Base-by-base conservation (phyloP, 2,329 filamentous ascomycete genomes). In the Sclerotinia borealis region DNA sequence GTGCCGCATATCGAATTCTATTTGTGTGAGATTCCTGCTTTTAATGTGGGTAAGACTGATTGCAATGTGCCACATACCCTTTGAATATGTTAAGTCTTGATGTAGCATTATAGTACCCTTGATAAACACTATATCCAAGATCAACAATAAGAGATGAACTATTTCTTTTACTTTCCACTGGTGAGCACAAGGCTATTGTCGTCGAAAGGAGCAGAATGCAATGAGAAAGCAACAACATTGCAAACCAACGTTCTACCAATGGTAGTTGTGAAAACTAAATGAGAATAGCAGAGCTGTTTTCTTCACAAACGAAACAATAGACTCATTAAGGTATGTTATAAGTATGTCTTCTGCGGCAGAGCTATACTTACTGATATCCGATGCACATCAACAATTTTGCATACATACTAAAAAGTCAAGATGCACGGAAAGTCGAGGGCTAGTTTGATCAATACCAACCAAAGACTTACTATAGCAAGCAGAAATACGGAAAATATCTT, bases 41-140 rank as follows among this genome's bases (percentile, higher is more conserved):
- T 22, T 37, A n/a, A n/a, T n/a, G n/a, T n/a, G n/a, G 1, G 17
- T 2, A n/a, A 10, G 8, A 55, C 4, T 8, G n/a, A 29, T 25
- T n/a, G 9, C 3, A 2, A 17, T 5, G 51, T 36, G 11, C 25
- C n/a, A 43, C 64, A 52, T 73, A 79, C 79, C 80, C 79, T 70
- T 76, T 79, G 73, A 76, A 82, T 34, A 76, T 71, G 63, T 82
- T 80, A 11, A 81, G 56, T 2, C 74, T 73, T 11, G 71, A 76
- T 0, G 74, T 73, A 5, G 70, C 25, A 65, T 81, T 75, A 47
- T 76, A 72, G 39, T 71, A 73, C 11, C 80, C 81, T 64, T 77
- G 70, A 65, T 83, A 83, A 25, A 72, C 71, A 10, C 75, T 75
- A 63, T 83, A 83, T 10, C 76, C 79, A 1, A 82, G 68, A 66